Percentiles rank a stretch among this genome's conserved stretches.
Conservation (phyloP, 2,329 filamentous ascomycete genomes). For the Talaromyces rugulosus region DNA sequence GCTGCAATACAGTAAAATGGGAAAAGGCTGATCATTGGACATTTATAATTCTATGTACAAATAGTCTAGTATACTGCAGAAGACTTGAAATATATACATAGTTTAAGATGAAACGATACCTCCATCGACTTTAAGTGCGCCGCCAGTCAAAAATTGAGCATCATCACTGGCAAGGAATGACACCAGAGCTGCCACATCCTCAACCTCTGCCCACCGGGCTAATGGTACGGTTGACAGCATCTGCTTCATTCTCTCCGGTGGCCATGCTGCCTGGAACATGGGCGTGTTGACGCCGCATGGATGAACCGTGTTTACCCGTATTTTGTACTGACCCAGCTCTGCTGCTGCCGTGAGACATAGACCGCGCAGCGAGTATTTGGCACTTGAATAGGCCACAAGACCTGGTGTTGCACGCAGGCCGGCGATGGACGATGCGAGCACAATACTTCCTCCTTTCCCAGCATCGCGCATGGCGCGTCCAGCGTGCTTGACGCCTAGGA, state of each 20-base stretch:
- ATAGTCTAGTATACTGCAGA: not conserved
- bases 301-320: slow-evolving; percentile 40
- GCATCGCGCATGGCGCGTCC: slow-evolving; percentile 29
- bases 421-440: slow-evolving; percentile 36
- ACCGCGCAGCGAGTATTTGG: slow-evolving; percentile 34
- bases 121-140: slow-evolving; percentile 12
- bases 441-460: slow-evolving; percentile 33
- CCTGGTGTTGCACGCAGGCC: slow-evolving; percentile 35
- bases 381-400: slow-evolving; percentile 31
- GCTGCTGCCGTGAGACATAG: slow-evolving; percentile 36
- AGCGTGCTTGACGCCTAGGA: slow-evolving; percentile 34
- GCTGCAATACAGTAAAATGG: not conserved
- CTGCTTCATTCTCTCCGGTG: slow-evolving; percentile 29
- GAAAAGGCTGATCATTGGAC: not conserved
- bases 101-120: slow-evolving; percentile 27
- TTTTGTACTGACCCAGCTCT: slow-evolving; percentile 33
- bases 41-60: not conserved
- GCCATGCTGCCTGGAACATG: slow-evolving; percentile 32
- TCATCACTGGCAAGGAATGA: slow-evolving; percentile 37
- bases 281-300: slow-evolving; percentile 35
- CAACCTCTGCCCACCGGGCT: slow-evolving; percentile 32
- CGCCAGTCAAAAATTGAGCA: slow-evolving; percentile 36
- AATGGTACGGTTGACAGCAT: slow-evolving; percentile 30
- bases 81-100: not conserved
- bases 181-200: slow-evolving; percentile 36